Evolutionary conservation across 2,329 filamentous ascomycete genomes (phyloP), one percentile per base, ranked within the genome.

Genomic region (Nannizzia gypsea): DNA sequence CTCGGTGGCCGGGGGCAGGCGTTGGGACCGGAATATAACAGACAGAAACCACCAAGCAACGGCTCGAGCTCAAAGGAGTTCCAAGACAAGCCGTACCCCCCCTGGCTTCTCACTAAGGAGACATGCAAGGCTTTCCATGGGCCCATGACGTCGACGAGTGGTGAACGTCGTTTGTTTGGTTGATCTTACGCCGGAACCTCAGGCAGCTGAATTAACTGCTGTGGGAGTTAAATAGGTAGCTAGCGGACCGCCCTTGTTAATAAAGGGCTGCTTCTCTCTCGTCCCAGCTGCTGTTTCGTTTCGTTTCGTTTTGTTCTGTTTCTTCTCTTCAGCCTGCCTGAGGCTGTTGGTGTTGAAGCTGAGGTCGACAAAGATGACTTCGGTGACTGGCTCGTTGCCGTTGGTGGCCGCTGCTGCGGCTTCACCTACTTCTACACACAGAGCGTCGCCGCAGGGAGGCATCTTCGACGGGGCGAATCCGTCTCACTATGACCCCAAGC

Each of bases 401-500:
- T 31, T 59, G n/a, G 50, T 62, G 11, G 36, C 63, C 36, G 54
- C 42, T 17, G 42, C 42, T 22, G 42, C 42, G n/a, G 59, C 64
- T 26, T 64, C 64, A 42, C 57, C 68, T 48, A 64, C 67, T 28
- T 64, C 69, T 48, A 72, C 67, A 8, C 62, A 63, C 55, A 69
- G 75, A 64, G 77, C 73, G 59, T 68, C 78, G 55, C 76, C 80
- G 5, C 85, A 88, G 70, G 84, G 79, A 57, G 88, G 88, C 63
- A 81, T 92, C 62, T 76, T 92, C 48, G 87, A 90, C 64, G 84
- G 85, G 48, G 74, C 81, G 58, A 84, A 89, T 64, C 88, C 88
- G 1, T 79, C 86, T 31, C 69, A 80, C 31, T 90, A 87, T 73
- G 83, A 87, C 66, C 67, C 85, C 9, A 86, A 82, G 60, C 86